A percentile compares a stretch with the other conserved stretches of the same genome.
Conservation (phyloP, 495 filamentous ascomycete species). For the Penicillium malachiteum region DNA sequence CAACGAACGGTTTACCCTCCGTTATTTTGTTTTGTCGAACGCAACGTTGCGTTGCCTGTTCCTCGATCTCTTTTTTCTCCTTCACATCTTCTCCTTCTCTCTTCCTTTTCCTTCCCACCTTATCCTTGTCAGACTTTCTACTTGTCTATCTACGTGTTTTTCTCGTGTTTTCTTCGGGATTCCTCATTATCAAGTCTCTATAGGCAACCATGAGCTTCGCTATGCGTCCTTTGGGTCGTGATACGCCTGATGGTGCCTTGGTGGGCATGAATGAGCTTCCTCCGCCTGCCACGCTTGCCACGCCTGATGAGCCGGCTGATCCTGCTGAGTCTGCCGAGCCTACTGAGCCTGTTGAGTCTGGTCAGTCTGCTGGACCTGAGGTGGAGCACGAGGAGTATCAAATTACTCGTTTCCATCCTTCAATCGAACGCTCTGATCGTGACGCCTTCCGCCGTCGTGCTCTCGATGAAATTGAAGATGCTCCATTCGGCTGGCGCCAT, state of each 20-base stretch:
- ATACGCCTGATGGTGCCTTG: too few relatives aligned
- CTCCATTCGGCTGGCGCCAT: slow-evolving; percentile 75
- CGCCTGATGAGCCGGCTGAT: background rate
- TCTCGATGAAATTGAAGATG: slow-evolving; percentile 76
- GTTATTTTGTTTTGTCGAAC: background rate
- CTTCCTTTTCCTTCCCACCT: background rate
- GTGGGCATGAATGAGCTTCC: too few relatives aligned
- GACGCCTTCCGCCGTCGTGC: slow-evolving; percentile 73
- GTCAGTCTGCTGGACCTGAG: too few relatives aligned
- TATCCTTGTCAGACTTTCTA: too few relatives aligned
- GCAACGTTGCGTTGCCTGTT: background rate
- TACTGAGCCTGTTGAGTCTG: too few relatives aligned
- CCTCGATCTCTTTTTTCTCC: background rate
- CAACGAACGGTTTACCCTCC: background rate
- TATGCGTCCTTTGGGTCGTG: too few relatives aligned
- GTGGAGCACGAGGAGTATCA: background rate
- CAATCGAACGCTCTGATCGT: slow-evolving; percentile 45
- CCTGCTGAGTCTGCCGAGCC: slow-evolving; percentile 32
- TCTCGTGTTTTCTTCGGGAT: too few relatives aligned
- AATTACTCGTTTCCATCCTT: slow-evolving; percentile 6
- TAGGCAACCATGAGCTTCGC: too few relatives aligned
- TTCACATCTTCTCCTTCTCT: background rate
- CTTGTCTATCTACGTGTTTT: too few relatives aligned
- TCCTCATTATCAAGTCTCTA: too few relatives aligned
- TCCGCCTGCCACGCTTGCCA: too few relatives aligned